phyloP scores from a whole-genome alignment of 306 rosid genomes.

The Pyrus bretschneideri region DNA sequence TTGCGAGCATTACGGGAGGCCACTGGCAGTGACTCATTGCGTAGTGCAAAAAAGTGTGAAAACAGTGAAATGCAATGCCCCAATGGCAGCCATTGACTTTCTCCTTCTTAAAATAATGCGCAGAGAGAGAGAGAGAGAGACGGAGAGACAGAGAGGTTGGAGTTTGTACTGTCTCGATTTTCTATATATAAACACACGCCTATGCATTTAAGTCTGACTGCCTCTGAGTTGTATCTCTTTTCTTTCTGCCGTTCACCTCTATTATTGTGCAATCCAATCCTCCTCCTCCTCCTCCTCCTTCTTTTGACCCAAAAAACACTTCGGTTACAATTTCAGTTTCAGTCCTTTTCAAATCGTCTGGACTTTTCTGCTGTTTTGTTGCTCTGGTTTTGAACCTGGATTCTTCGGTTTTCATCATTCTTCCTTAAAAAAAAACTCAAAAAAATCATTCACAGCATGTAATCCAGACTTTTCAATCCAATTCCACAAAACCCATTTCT shows the following conservation, averaged over 20 bases:
- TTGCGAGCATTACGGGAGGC: background rate
- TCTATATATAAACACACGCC: background rate
- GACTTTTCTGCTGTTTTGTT: background rate
- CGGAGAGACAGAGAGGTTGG: background rate
- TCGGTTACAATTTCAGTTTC: background rate
- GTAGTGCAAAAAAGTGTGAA: background rate
- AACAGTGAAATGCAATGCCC: background rate
- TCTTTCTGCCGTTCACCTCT: background rate
- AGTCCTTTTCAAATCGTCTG: background rate
- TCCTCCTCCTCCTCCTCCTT: background rate
- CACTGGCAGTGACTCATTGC: slow-evolving; percentile 2
- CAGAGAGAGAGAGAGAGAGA: background rate
- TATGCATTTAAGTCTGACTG: background rate
- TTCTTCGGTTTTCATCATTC: background rate
- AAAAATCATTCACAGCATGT: slow-evolving; percentile 10
- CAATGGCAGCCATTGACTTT: slow-evolving; percentile 23
- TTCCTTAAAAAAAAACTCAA: background rate
- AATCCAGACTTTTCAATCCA: background rate
- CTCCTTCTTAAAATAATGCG: background rate
- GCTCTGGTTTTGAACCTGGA: background rate
- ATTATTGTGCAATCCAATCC: background rate
- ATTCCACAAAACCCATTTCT: background rate
- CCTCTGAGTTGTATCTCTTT: background rate
- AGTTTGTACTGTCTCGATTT: background rate
- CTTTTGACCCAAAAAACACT: background rate